Evolutionary conservation across 2,329 filamentous ascomycete species (phyloP).

Genomic region (Fusarium sambucinum): DNA sequence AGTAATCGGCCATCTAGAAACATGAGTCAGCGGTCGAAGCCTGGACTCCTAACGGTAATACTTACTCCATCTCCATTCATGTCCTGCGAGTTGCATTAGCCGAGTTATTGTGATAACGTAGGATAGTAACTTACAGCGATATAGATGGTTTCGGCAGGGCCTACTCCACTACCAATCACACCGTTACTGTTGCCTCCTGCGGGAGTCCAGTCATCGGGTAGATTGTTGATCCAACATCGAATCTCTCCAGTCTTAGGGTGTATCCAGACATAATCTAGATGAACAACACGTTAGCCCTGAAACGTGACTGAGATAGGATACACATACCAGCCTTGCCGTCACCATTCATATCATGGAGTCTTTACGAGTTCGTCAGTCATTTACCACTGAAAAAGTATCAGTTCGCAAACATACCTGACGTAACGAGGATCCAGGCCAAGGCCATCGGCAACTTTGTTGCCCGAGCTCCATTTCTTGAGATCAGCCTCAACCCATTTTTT

Average conservation of each 20-base stretch:
- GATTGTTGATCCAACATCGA: slow-evolving; percentile 15
- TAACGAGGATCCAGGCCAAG: slow-evolving; percentile 7
- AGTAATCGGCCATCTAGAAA: too few relatives aligned
- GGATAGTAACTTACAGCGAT: slow-evolving; percentile 12
- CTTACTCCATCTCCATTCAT: slow-evolving; percentile 13
- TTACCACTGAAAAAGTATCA: too few relatives aligned
- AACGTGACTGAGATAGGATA: too few relatives aligned
- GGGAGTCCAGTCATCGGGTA: too few relatives aligned
- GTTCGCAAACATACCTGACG: too few relatives aligned
- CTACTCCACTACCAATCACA: slow-evolving; percentile 9
- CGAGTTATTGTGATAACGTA: too few relatives aligned
- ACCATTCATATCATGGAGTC: slow-evolving; percentile 20
- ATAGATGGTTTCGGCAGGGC: slow-evolving; percentile 7
- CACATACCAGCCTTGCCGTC: slow-evolving; percentile 11
- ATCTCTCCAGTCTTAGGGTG: slow-evolving; percentile 6
- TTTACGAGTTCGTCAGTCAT: too few relatives aligned
- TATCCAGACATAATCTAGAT: slow-evolving; percentile 24
- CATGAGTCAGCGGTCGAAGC: too few relatives aligned
- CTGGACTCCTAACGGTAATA: too few relatives aligned
- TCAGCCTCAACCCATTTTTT: too few relatives aligned
- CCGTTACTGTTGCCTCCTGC: slow-evolving; percentile 11
- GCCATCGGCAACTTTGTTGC: slow-evolving; percentile 8
- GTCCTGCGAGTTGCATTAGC: too few relatives aligned
- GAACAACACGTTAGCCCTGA: too few relatives aligned
- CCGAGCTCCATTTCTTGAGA: background rate